phyloP scores from a whole-genome alignment of 306 rosid species.

The Quillaja saponaria region DNA sequence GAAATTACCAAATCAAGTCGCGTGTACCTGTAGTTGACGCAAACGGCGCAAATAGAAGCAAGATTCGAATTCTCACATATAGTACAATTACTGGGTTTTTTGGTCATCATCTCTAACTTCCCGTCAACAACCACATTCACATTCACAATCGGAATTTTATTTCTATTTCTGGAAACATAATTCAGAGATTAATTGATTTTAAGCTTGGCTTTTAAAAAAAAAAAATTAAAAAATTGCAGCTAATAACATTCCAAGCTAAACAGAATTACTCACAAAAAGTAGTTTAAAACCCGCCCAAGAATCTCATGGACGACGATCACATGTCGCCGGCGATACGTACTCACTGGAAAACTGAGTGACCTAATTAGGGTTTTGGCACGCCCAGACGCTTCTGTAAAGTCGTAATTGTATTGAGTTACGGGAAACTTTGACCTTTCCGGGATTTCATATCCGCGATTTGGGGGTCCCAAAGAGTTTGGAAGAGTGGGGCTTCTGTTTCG shows the following conservation, averaged over 20 bases:
- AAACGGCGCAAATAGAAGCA: conserved; percentile 67
- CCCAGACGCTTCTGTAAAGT: neutral
- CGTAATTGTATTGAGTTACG: neutral
- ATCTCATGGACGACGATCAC: neutral
- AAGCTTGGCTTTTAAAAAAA: neutral
- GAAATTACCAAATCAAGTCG: neutral
- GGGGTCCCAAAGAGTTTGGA: neutral
- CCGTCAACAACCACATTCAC: conserved; percentile 2
- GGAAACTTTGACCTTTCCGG: neutral
- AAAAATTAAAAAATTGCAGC: neutral
- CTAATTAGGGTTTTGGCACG: neutral
- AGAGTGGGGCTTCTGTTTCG: neutral
- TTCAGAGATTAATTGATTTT: neutral
- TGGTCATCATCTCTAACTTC: conserved; percentile 49
- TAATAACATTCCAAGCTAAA: neutral
- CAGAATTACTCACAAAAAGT: neutral
- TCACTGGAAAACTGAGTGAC: neutral
- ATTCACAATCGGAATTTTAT: neutral
- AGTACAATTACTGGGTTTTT: conserved; percentile 64
- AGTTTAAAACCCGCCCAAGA: neutral
- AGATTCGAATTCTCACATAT: conserved; percentile 78
- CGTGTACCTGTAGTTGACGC: conserved; percentile 86
- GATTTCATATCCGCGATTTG: neutral
- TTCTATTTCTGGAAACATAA: conserved; percentile 1
- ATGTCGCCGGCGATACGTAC: neutral